Evolutionary conservation across 345 rosid genomes (phyloP).

Genomic region (Bretschneidera sinensis): DNA sequence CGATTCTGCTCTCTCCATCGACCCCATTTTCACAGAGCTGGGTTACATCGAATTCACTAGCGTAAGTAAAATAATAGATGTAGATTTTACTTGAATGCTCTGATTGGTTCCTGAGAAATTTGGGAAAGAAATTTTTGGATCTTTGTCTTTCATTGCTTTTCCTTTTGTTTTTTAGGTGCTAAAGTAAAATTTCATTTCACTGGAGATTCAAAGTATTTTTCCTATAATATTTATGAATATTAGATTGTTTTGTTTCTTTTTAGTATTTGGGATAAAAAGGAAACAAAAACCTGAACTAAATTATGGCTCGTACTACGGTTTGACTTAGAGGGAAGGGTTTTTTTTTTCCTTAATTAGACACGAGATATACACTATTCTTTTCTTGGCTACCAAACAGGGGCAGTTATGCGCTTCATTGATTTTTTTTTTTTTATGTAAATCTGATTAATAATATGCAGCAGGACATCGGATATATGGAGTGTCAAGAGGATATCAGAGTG

Average conservation of each 20-base stretch:
- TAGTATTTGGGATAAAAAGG: neutral
- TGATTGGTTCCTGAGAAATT: neutral
- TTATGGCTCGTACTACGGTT: neutral
- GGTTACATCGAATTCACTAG: slow-evolving; percentile 16
- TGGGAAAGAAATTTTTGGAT: neutral
- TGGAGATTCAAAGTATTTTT: neutral
- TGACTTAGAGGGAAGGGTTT: neutral
- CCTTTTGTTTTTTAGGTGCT: no score
- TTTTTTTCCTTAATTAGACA: neutral
- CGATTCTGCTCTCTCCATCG: slow-evolving; percentile 50
- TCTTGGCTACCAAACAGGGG: neutral
- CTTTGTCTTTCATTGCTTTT: no score
- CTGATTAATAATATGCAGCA: slow-evolving; percentile 23
- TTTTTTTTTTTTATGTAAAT: slow-evolving; percentile 1
- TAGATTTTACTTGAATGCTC: neutral
- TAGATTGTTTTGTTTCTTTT: neutral
- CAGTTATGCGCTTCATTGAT: neutral
- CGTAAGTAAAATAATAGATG: slow-evolving; percentile 23
- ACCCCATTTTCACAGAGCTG: slow-evolving; percentile 26
- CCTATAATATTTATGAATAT: neutral
- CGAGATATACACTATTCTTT: neutral
- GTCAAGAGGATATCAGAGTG: slow-evolving; percentile 69
- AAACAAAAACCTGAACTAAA: no score
- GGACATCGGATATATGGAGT: slow-evolving; percentile 68
- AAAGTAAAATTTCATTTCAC: neutral